Evolutionary conservation across 2,329 filamentous ascomycete genomes (phyloP), one percentile per base, ranked within the genome.

Genomic region (Phialophora expanda): DNA sequence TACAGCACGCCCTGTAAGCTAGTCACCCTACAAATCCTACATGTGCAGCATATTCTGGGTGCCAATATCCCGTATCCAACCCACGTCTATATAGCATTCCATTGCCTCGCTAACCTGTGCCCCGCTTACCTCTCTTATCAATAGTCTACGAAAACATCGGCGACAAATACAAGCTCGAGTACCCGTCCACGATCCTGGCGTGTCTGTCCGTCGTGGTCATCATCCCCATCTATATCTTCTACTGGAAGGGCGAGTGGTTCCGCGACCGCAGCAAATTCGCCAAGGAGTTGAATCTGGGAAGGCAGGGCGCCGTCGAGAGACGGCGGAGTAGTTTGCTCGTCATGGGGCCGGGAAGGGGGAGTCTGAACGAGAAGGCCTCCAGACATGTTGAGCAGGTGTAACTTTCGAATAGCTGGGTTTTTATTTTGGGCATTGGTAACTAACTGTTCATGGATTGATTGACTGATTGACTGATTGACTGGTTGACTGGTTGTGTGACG

Each of bases 211-310:
- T 87, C 58, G 68, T 89, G 0, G 82, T 90, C 4, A 87, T 88
- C 22, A 74, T 83, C 11, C 86, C 87, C 0, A 86, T 90, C 9
- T 90, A 89, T 67, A 76, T 87, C 28, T 87, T 90, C 69, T 90
- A 90, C 77, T 87, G 82, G 79, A 85, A 85, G 62, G 88, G 88
- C 0, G 85, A 86, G 0, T 66, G 69, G 0, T 83, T 90, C 32
- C 83, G 88, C 5, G 80, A 83, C 38, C 78, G 80, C 11, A 90
- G 87, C 2, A 83, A 84, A 0, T 90, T 90, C 71, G 88, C 88
- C 0, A 85, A 89, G 76, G 82, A 81, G 11, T 77, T 91, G 6
- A 86, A 85, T 17, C 76, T 77, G 1, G 82, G 76, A 26, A 70
- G 75, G 50, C 73, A 75, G 62, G 73, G 73, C n/a, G 62, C 67